These are phyloP conservation scores for Cercospora canescens DNA, from an alignment of 2,329 filamentous ascomycete species.

Conservation along the genomic window DNA sequence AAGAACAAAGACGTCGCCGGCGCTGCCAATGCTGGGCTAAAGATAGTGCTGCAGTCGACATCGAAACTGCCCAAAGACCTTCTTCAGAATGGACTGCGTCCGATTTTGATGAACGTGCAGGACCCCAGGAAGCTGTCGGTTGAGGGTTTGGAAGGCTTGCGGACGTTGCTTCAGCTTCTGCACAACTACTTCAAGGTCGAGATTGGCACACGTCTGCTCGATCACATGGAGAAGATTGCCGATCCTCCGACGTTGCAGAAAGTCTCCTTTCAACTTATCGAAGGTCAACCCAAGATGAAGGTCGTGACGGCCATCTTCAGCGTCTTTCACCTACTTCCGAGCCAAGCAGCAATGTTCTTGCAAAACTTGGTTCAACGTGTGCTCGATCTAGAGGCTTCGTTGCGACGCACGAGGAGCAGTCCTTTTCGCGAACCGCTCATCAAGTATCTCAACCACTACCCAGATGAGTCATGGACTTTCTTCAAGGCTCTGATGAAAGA, in stretches of 20 bases:
- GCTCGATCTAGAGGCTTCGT: constrained; percentile 80
- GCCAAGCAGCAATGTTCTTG: constrained; percentile 87
- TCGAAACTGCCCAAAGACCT: constrained; percentile 94
- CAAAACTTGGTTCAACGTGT: constrained; percentile 86
- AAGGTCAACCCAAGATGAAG: constrained; percentile 90
- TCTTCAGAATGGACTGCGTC: constrained; percentile 87
- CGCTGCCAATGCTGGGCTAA: constrained; percentile 86
- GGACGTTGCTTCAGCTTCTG: constrained; percentile 81
- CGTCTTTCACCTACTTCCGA: constrained; percentile 93
- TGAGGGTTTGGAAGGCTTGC: constrained; percentile 86
- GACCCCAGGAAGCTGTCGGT: constrained; percentile 88
- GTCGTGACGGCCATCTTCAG: constrained; percentile 93
- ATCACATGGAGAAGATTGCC: constrained; percentile 89
- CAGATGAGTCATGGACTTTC: constrained; percentile 80
- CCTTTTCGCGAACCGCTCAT: constrained; percentile 89
- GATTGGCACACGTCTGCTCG: constrained; percentile 87
- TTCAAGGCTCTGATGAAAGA: constrained; percentile 80
- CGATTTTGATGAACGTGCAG: constrained; percentile 94
- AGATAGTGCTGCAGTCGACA: constrained; percentile 81
- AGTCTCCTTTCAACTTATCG: constrained; percentile 90
- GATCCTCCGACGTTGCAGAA: constrained; percentile 79
- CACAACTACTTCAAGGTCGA: constrained; percentile 99
- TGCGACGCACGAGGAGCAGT: constrained; percentile 84
- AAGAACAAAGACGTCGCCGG: constrained; percentile 90
- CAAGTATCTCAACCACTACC: constrained; percentile 90